Conservation (phyloP, 1,284 basidiomycete genomes). For the Quambalaria eucalypti region DNA sequence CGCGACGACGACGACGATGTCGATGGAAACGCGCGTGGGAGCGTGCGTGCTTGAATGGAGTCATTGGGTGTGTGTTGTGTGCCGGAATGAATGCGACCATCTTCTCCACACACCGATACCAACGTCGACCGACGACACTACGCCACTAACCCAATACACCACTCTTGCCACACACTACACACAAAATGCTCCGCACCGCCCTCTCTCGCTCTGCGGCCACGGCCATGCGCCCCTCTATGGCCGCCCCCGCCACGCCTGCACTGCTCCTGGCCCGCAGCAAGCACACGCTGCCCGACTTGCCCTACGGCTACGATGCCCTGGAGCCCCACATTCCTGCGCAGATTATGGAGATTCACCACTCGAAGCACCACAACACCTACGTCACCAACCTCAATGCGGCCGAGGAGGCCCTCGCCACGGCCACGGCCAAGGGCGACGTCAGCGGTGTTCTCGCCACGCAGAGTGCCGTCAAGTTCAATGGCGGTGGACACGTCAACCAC, state of each 20-base stretch:
- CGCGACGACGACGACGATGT: too few relatives aligned
- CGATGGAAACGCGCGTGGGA: too few relatives aligned
- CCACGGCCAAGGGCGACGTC: constrained; percentile 32
- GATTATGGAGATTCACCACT: constrained; percentile 46
- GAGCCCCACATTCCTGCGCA: constrained; percentile 42
- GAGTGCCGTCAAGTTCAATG: constrained; percentile 45
- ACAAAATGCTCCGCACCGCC: constrained; percentile 24
- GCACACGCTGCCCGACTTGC: constrained; percentile 46
- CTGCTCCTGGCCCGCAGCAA: constrained; percentile 20
- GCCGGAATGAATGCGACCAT: too few relatives aligned
- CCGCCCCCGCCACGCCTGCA: constrained; percentile 9
- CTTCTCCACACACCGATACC: neutral
- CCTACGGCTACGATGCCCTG: constrained; percentile 37
- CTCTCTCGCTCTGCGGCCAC: constrained; percentile 17
- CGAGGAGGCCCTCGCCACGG: constrained; percentile 34
- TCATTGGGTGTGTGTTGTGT: too few relatives aligned
- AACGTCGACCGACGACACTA: neutral
- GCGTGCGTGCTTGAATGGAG: too few relatives aligned
- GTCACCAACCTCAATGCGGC: constrained; percentile 43
- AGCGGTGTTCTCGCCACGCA: constrained; percentile 27
- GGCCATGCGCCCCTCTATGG: constrained; percentile 7
- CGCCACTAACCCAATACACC: neutral
- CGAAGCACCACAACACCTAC: constrained; percentile 46
- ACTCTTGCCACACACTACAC: too few relatives aligned
- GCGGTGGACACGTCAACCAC: constrained; percentile 46